Evolutionary conservation across 345 rosid genomes (phyloP).

Genomic region (Rhizophora apiculata): DNA sequence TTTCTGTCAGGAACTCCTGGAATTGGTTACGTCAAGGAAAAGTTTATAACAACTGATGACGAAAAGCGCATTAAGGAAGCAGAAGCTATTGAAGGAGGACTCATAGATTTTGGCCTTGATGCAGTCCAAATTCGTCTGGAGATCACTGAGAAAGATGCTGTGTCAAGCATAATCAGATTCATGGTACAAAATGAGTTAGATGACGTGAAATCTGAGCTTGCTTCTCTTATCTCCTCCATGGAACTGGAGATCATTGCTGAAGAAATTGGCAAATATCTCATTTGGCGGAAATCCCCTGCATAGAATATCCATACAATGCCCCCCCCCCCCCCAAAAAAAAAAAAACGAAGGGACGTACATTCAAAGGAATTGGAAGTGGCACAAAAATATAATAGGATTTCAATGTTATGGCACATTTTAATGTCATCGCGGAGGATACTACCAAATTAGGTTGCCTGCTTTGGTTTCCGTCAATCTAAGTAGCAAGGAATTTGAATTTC

Average conservation of each 20-base stretch:
- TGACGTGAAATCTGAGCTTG: conserved; percentile 23
- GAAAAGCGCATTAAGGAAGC: conserved; percentile 36
- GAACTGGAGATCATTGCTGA: conserved; percentile 21
- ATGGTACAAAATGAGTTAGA: conserved; percentile 29
- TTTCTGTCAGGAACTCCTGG: too few relatives aligned
- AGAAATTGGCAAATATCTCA: conserved; percentile 22
- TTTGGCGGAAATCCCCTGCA: neutral
- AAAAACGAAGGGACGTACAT: too few relatives aligned
- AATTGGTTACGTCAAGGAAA: conserved; percentile 29
- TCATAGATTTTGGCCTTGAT: conserved; percentile 28
- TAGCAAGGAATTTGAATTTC: too few relatives aligned
- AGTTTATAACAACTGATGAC: conserved; percentile 26
- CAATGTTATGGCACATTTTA: too few relatives aligned
- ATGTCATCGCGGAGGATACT: too few relatives aligned
- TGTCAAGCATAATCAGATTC: conserved; percentile 24
- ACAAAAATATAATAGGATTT: too few relatives aligned
- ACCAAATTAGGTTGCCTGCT: too few relatives aligned
- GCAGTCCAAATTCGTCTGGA: conserved; percentile 14
- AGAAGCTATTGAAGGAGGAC: conserved; percentile 34
- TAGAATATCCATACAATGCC: neutral
- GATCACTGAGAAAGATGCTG: conserved; percentile 34
- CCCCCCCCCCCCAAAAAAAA: too few relatives aligned
- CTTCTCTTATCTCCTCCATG: conserved; percentile 17
- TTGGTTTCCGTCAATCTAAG: too few relatives aligned
- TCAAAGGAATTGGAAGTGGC: too few relatives aligned